phyloP scores from a whole-genome alignment of 176 grass and related monocot genomes.

The Tuctoria greenei region DNA sequence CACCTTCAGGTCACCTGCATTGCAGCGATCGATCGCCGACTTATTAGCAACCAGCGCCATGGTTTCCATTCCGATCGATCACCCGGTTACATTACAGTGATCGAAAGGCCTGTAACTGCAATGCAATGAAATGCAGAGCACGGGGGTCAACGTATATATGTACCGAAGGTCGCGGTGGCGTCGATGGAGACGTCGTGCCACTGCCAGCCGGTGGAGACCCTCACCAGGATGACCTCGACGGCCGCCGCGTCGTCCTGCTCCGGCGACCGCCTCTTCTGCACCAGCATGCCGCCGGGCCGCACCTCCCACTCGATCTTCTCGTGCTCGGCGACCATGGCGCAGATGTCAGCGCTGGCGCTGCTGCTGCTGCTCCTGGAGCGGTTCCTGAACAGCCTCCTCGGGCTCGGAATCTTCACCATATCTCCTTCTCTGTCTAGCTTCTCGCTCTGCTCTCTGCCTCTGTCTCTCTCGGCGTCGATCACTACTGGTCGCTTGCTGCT shows the following conservation, averaged over 20 bases:
- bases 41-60: background rate
- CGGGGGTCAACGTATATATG: background rate
- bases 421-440: background rate
- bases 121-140: background rate
- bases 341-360: constrained; percentile 26
- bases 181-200: constrained; percentile 79
- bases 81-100: no score
- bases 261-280: constrained; percentile 59
- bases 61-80: background rate
- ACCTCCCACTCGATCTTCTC: constrained; percentile 72
- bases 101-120: no score
- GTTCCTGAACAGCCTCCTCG: constrained; percentile 79
- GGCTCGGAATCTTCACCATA: constrained; percentile 72
- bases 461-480: background rate
- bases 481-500: background rate
- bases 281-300: constrained; percentile 76
- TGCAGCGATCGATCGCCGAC: background rate
- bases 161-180: constrained; percentile 77
- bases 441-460: background rate
- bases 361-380: constrained; percentile 36
- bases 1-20: constrained; percentile 80
- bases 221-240: constrained; percentile 37
- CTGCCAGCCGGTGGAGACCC: constrained; percentile 50
- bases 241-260: constrained; percentile 34
- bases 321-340: constrained; percentile 47